Evolutionary conservation across 148 eudicot species (phyloP).

Genomic region (Dianthus caryophyllus): DNA sequence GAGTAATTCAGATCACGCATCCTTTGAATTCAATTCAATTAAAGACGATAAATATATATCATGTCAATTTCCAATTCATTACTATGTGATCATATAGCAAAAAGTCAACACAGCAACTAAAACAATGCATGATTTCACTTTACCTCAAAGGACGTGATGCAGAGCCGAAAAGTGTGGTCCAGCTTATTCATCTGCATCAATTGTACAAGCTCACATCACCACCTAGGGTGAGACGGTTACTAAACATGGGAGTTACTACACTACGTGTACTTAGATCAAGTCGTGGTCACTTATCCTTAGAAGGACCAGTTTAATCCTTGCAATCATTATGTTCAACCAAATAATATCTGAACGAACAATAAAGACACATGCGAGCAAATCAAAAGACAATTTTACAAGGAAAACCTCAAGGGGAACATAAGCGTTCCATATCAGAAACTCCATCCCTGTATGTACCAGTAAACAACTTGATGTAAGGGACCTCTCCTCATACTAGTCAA

Average conservation of each 20-base stretch:
- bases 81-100: too few species aligned
- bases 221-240: neutral
- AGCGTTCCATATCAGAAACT: neutral
- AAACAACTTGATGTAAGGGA: neutral
- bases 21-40: too few species aligned
- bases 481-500: neutral
- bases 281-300: neutral
- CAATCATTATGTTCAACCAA: neutral
- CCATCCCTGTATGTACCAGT: neutral
- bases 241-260: neutral
- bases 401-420: neutral
- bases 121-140: neutral
- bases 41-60: too few species aligned
- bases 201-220: neutral
- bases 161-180: too few species aligned
- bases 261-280: neutral
- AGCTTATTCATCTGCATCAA: neutral
- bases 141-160: neutral
- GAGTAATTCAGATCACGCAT: too few species aligned
- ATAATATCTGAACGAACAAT: neutral
- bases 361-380: neutral
- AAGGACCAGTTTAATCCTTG: neutral
- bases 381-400: neutral
- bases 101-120: too few species aligned
- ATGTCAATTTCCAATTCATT: too few species aligned